Conservation (phyloP, 2,329 filamentous ascomycete species). For the Gnomoniopsis smithogilvyi region DNA sequence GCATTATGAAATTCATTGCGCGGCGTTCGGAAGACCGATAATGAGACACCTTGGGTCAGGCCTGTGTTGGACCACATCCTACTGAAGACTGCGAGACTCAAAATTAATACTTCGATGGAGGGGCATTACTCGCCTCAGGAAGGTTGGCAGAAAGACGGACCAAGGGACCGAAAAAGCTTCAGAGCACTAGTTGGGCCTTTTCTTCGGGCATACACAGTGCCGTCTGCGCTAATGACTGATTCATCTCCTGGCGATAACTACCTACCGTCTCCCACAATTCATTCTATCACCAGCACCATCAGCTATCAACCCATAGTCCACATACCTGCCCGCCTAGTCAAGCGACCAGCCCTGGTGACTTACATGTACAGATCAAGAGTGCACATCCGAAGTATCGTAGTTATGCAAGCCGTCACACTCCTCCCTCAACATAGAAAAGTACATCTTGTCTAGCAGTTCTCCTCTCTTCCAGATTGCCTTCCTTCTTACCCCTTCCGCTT, state of each 20-base stretch:
- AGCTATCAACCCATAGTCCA: too few species aligned
- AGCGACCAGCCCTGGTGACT: not conserved
- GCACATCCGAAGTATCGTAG: not conserved
- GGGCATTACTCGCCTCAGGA: too few species aligned
- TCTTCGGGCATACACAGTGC: too few species aligned
- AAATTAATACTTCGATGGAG: too few species aligned
- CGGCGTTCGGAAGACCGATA: not conserved
- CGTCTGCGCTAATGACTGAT: too few species aligned
- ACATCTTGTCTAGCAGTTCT: slow-evolving; percentile 31
- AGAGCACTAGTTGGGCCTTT: too few species aligned
- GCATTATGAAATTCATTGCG: not conserved
- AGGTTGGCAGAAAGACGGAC: too few species aligned
- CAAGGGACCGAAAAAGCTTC: too few species aligned
- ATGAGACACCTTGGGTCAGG: not conserved
- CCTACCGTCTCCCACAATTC: too few species aligned
- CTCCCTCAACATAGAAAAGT: slow-evolving; percentile 37
- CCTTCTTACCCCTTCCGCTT: slow-evolving; percentile 40
- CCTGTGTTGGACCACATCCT: not conserved
- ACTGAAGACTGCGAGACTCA: too few species aligned
- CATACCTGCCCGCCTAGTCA: not conserved
- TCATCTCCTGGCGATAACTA: too few species aligned
- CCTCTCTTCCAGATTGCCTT: slow-evolving; percentile 41
- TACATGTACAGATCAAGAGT: not conserved
- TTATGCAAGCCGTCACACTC: slow-evolving; percentile 26
- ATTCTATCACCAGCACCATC: too few species aligned